Evolutionary conservation across 139 green algal genomes (phyloP), one percentile per base, ranked within the genome.

Genomic region (Volvox africanus): DNA sequence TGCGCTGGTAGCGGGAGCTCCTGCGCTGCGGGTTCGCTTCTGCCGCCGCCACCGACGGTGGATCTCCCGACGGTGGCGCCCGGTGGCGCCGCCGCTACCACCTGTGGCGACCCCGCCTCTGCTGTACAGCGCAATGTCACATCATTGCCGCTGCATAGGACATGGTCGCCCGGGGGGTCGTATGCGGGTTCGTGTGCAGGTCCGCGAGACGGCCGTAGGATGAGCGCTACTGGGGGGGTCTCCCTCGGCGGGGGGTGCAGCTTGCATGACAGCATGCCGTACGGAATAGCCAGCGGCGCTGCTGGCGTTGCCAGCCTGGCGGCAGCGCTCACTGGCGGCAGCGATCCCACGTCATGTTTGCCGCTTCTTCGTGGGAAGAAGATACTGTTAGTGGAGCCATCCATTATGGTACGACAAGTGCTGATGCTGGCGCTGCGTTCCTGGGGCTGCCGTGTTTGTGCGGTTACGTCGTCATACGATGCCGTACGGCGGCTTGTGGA

Each of bases 301-400:
- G 62, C 82, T 33, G 81, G 61, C 61, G 81, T 22, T 33, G 33
- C 82, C 62, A 69, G 33, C 33, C 9, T 61, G 30, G 82, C 65
- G 1, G 33, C 65, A 14, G 82, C 33, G 28, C 30, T 61, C 33
- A 36, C 65, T 35, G 65, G 33, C 65, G 82, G 81, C 65, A 71
- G 28, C 85, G 85, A 89, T 28, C 85, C 69, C 2, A 44, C 55
- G 13, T 32, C 75, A 19, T 50, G 82, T 22, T 85, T 88, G 44
- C 92, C 90, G 78, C 87, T 95, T 76, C 82, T 97, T 83, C 30
- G 75, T 6, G 95, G 95, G 33, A 95, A 95, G 89, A 75, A 90
- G 21, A 93, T 97, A 30, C 86, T 98, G 75, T 87, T 98, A 44
- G 95, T 97, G 62, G 96, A 98, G 87, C 88, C 93, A 0, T 97